A percentile compares a stretch with the other conserved stretches of the same genome.
Conservation (phyloP, 2,329 filamentous ascomycete species). For the Cucurbitaria berberidis region DNA sequence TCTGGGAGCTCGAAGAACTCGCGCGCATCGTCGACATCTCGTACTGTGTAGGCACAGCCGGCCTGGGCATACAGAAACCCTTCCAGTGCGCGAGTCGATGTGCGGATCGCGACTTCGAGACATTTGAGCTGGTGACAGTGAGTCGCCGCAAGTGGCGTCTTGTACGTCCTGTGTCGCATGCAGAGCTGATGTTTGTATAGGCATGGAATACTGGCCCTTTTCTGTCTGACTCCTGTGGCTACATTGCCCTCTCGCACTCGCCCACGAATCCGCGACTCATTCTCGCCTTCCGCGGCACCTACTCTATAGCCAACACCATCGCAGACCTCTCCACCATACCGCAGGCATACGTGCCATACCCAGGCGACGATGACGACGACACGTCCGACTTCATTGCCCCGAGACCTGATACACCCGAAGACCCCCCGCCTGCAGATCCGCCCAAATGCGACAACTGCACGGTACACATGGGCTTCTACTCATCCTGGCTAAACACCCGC, state of each 20-base stretch:
- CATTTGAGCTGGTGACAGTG: constrained; percentile 74
- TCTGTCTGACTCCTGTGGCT: constrained; percentile 90
- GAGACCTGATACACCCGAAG: constrained; percentile 12
- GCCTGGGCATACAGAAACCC: constrained; percentile 80
- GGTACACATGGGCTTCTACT: constrained; percentile 88
- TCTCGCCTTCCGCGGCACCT: constrained; percentile 91
- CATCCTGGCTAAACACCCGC: constrained; percentile 80
- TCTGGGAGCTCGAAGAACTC: constrained; percentile 82
- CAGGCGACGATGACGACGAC: constrained; percentile 57
- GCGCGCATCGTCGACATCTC: constrained; percentile 92
- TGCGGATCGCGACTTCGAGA: constrained; percentile 78
- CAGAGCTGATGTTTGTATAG: constrained; percentile 37
- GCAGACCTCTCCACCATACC: constrained; percentile 87
- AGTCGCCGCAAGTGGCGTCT: constrained; percentile 7
- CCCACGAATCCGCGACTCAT: constrained; percentile 69
- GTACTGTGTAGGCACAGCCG: constrained; percentile 88
- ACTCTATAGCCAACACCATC: constrained; percentile 90
- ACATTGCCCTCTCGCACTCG: constrained; percentile 83
- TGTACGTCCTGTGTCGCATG: constrained; percentile 1
- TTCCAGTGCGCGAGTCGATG: constrained; percentile 88
- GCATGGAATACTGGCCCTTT: constrained; percentile 91
- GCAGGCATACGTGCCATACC: constrained; percentile 90
- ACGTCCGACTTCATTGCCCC: constrained; percentile 34
- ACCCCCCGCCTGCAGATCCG: constrained; percentile 40
- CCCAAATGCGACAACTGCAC: constrained; percentile 82